Conservation (phyloP, 2,329 filamentous ascomycete genomes). For the Penicillium sclerotigenum region DNA sequence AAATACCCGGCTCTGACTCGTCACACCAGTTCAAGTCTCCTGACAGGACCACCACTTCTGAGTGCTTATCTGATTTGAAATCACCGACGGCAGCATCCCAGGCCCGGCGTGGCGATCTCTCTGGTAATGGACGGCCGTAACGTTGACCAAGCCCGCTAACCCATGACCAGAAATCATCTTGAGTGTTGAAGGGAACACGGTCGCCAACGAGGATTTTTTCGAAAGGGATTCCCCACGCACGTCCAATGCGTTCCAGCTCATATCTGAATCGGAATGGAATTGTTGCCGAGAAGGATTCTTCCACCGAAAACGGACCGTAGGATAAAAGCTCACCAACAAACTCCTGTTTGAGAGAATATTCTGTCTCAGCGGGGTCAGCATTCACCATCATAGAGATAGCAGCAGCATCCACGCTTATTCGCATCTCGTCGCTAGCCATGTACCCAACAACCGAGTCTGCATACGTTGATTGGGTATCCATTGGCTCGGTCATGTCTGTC, state of each 20-base stretch:
- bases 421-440: constrained; percentile 20
- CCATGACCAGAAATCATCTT: constrained; percentile 37
- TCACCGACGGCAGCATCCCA: constrained; percentile 36
- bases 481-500: constrained; percentile 30
- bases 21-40: constrained; percentile 42
- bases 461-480: constrained; percentile 26
- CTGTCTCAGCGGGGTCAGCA: constrained; percentile 5
- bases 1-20: constrained; percentile 31
- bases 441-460: constrained; percentile 27
- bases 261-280: constrained; percentile 38
- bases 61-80: constrained; percentile 35
- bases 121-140: constrained; percentile 25
- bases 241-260: constrained; percentile 37
- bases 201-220: constrained; percentile 30
- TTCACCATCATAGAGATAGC: constrained; percentile 3
- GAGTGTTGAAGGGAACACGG: constrained; percentile 23
- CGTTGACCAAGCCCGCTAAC: constrained; percentile 27
- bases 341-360: constrained; percentile 16
- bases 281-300: constrained; percentile 24
- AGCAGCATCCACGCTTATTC: constrained; percentile 9
- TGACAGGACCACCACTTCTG: constrained; percentile 40
- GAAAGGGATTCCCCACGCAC: constrained; percentile 29
- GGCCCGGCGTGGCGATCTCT: constrained; percentile 29
- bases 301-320: constrained; percentile 37
- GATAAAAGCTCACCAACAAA: constrained; percentile 31